Percentiles rank a stretch among this genome's conserved stretches.
phyloP scores from a whole-genome alignment of 192 early-diverging fungal species.

The Backusella westeae region DNA sequence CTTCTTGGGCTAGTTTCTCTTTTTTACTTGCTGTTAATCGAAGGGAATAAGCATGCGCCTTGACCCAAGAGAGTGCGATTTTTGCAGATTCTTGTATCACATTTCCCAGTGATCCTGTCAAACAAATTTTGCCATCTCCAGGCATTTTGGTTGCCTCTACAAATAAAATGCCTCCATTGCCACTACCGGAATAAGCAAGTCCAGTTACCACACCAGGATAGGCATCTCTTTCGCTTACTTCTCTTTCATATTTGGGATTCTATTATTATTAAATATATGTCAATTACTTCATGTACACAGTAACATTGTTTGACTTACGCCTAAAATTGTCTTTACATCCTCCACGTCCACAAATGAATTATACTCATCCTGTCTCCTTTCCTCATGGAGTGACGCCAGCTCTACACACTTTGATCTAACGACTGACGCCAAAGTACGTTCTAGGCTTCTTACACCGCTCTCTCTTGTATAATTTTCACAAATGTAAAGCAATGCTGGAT shows the following conservation, averaged over 20 bases:
- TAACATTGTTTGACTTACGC: constrained; percentile 35
- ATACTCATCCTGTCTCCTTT: constrained; percentile 33
- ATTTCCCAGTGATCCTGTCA: constrained; percentile 77
- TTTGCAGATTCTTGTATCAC: constrained; percentile 86
- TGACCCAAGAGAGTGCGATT: constrained; percentile 78
- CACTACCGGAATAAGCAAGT: constrained; percentile 74
- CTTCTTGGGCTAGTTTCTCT: constrained; percentile 51
- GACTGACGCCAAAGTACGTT: constrained; percentile 69
- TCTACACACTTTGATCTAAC: constrained; percentile 69
- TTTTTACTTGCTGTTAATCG: constrained; percentile 43
- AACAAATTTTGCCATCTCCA: constrained; percentile 62
- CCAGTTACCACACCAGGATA: constrained; percentile 81
- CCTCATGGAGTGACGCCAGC: constrained; percentile 54
- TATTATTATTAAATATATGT: constrained; percentile 5
- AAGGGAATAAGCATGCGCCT: constrained; percentile 60
- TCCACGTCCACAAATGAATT: constrained; percentile 41
- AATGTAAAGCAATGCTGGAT: constrained; percentile 57
- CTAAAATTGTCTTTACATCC: constrained; percentile 63
- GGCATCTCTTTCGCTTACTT: constrained; percentile 62
- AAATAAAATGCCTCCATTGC: constrained; percentile 72
- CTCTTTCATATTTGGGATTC: constrained; percentile 63
- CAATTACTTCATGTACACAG: neutral
- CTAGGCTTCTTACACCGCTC: constrained; percentile 74
- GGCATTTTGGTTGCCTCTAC: constrained; percentile 79
- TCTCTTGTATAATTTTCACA: constrained; percentile 77